Evolutionary conservation across 208 protist genomes (phyloP), one percentile per base, ranked within the genome.

Genomic region (Acanthamoeba divionensis): DNA sequence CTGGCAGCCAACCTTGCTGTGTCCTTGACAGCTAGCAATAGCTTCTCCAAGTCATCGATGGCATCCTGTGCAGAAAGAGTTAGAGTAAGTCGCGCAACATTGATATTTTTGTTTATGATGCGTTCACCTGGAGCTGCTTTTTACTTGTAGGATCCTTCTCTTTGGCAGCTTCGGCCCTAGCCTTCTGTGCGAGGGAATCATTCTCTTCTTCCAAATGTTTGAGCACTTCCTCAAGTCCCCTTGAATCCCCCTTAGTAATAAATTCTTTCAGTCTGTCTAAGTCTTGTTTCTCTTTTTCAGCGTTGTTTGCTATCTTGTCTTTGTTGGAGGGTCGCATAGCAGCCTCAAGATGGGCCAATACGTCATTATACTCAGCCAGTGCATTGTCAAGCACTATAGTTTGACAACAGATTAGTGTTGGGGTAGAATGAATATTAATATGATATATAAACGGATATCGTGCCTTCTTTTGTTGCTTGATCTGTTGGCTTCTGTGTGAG

Each of bases 241-340:
- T n/a, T n/a, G n/a, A n/a, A n/a, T n/a, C n/a, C n/a, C n/a, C n/a
- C n/a, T n/a, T n/a, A n/a, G n/a, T n/a, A n/a, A n/a, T n/a, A n/a
- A n/a, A n/a, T n/a, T n/a, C n/a, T n/a, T n/a, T n/a, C n/a, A n/a
- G n/a, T n/a, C n/a, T n/a, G n/a, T n/a, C n/a, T n/a, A n/a, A n/a
- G n/a, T n/a, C n/a, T n/a, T n/a, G n/a, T n/a, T n/a, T n/a, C 69
- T 80, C 69, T 26, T 48, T 41, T 48, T 80, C 69, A 48, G 45
- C 69, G 13, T 41, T 48, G 47, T 80, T 48, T 60, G 41, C 26
- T 18, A 80, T 48, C 45, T 80, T 80, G 69, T 80, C 69, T 33
- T 80, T 80, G 69, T 21, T 9, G 21, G 36, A 41, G n/a, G 69
- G 69, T 3, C 69, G 41, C 47, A 80, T 80, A 33, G 41, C 38